Percentiles rank a stretch among this genome's conserved stretches.
Evolutionary conservation across 495 filamentous ascomycete species (phyloP).

Genomic region (Haplographium delicatum): DNA sequence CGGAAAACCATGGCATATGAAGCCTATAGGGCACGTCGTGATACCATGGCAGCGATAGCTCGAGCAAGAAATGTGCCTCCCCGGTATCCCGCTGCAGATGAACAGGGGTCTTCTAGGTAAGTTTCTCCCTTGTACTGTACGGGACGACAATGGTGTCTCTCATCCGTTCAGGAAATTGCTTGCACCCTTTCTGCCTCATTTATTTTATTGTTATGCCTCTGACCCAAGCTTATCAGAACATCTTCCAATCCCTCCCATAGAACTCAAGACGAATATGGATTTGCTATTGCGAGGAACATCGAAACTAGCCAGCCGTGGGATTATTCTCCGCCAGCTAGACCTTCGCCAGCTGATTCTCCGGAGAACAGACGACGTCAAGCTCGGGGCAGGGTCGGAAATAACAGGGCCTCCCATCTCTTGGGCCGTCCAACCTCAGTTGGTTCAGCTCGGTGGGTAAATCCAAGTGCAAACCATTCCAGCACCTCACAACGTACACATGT

Average conservation of each 20-base stretch:
- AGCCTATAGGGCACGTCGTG: slow-evolving; percentile 9
- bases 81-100: slow-evolving; percentile 5
- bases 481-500: neutral
- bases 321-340: slow-evolving; percentile 8
- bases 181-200: too few species aligned
- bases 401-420: slow-evolving; percentile 3
- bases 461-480: slow-evolving; percentile 1
- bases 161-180: too few species aligned
- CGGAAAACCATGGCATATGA: slow-evolving; percentile 7
- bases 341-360: slow-evolving; percentile 7
- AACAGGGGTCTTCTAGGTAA: neutral
- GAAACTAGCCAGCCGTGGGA: slow-evolving; percentile 19
- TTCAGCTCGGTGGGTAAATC: slow-evolving; percentile 12
- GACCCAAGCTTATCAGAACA: too few species aligned
- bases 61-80: neutral
- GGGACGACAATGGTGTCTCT: neutral
- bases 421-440: slow-evolving; percentile 21
- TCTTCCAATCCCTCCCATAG: neutral
- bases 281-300: slow-evolving; percentile 1
- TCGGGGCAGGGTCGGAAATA: slow-evolving; percentile 16
- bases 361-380: slow-evolving; percentile 17
- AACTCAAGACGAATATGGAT: slow-evolving; percentile 13
- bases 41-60: neutral
- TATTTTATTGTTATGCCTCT: too few species aligned
- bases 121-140: neutral